Evolutionary conservation across 164 flowering plant species (phyloP), one percentile per base, ranked within the genome.

Genomic region (Magnolia changhungtana): DNA sequence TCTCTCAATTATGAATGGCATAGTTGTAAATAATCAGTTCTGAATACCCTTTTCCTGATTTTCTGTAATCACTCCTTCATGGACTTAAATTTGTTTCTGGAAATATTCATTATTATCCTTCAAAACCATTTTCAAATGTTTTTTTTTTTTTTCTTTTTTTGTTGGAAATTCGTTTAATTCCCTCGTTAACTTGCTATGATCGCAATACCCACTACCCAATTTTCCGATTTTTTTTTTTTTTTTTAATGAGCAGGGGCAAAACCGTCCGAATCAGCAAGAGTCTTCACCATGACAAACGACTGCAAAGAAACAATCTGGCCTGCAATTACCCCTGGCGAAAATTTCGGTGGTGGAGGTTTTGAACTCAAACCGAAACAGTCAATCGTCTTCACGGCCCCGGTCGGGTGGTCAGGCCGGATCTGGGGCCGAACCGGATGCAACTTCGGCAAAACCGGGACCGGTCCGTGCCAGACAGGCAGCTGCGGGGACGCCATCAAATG

Each of bases 361-460:
- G 69, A 49, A 1, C 78, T 96, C 20, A 90, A 88, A 71, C 72
- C 91, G 0, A 88, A 90, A 27, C 88, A 92, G 65, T 84, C 98
- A 0, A 61, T 78, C 7, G 85, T 88, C 4, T 85, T 87, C 80
- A 85, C 81, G 0, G 97, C 96, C 7, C 98, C 98, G 3, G 79
- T 87, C 0, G 86, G 92, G 1, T 96, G 98, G 98, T 24, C 77
- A 0, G 99, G 99, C 24, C 90, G 99, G 13, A 92, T 96, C 72
- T 96, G 99, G 99, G 99, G 87, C 20, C 87, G 99, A 77, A 91
- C 92, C 13, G 98, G 98, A 19, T 96, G 99, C 86, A 84, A 82
- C 49, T 96, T 96, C 65, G 92, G 91, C 86, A 71, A 72, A 8
- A 78, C 37, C 29, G 99, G 98, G 9, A 83, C 72, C 4, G 98